These are phyloP conservation scores for Fusarium mangiferae DNA, from an alignment of 2,329 filamentous ascomycete genomes.

Conservation along the genomic window DNA sequence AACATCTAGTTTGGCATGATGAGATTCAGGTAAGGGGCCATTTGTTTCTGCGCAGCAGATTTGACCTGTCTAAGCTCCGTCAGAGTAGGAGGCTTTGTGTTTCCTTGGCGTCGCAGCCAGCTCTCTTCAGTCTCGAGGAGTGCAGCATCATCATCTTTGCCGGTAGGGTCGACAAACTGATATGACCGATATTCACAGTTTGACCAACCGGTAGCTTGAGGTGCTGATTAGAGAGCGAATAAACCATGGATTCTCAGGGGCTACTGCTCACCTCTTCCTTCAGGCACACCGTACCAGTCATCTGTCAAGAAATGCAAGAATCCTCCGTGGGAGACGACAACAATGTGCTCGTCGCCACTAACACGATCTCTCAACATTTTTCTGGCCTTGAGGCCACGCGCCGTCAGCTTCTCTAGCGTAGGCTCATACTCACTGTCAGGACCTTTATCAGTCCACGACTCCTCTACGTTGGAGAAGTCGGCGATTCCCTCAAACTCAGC, in stretches of 20 bases:
- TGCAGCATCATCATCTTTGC: slow-evolving; percentile 59
- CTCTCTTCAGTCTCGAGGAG: slow-evolving; percentile 62
- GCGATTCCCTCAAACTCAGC: slow-evolving; percentile 71
- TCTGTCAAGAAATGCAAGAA: slow-evolving; percentile 87
- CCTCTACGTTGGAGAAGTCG: slow-evolving; percentile 69
- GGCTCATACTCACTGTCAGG: slow-evolving; percentile 58
- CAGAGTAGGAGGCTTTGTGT: slow-evolving; percentile 52
- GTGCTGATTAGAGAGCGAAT: slow-evolving; percentile 8
- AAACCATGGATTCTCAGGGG: not conserved
- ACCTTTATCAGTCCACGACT: slow-evolving; percentile 78
- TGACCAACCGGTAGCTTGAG: slow-evolving; percentile 75
- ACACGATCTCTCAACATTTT: slow-evolving; percentile 63
- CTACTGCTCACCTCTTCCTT: slow-evolving; percentile 51
- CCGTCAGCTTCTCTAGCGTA: slow-evolving; percentile 63
- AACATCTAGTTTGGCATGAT: slow-evolving; percentile 9
- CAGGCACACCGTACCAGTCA: slow-evolving; percentile 74
- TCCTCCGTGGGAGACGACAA: slow-evolving; percentile 83
- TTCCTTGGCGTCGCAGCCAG: slow-evolving; percentile 57
- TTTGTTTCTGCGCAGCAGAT: slow-evolving; percentile 48
- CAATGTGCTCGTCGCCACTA: slow-evolving; percentile 71
- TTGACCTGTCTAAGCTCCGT: slow-evolving; percentile 60
- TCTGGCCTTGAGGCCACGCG: slow-evolving; percentile 70
- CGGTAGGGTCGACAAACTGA: slow-evolving; percentile 65
- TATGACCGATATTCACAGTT: slow-evolving; percentile 80
- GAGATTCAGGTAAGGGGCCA: slow-evolving; percentile 51